A percentile compares a stretch with the other conserved stretches of the same genome.
These are phyloP conservation scores for Microthyrium microscopicum DNA, from an alignment of 2,329 filamentous ascomycete species.

Conservation along the genomic window DNA sequence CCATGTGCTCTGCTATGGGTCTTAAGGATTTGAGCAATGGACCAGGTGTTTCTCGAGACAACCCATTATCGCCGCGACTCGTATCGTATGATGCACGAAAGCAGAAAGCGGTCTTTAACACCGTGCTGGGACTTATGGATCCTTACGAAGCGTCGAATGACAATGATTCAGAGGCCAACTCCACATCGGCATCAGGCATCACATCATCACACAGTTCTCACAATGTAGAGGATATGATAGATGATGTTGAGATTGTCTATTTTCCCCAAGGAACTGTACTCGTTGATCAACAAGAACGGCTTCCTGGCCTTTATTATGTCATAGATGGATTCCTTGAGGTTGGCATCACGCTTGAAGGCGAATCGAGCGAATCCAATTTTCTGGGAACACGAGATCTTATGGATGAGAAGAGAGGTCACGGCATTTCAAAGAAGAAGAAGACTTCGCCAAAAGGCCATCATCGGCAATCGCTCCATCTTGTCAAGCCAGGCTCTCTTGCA, in stretches of 20 bases:
- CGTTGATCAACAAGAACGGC: conserved; percentile 93
- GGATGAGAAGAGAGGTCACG: conserved; percentile 1
- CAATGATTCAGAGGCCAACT: conserved; percentile 77
- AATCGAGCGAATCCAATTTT: conserved; percentile 27
- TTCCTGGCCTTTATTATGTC: conserved; percentile 91
- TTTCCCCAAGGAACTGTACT: conserved; percentile 89
- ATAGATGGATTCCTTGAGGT: conserved; percentile 95
- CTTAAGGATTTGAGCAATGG: conserved; percentile 52
- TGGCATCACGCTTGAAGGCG: conserved; percentile 59
- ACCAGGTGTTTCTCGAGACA: conserved; percentile 53
- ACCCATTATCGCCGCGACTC: conserved; percentile 70
- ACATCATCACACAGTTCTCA: conserved; percentile 46
- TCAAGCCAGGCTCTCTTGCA: conserved; percentile 86
- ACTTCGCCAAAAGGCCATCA: conserved; percentile 12
- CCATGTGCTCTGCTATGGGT: conserved; percentile 88
- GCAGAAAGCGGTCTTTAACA: conserved; percentile 64
- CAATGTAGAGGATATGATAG: conserved; percentile 63
- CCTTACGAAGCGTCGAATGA: conserved; percentile 52
- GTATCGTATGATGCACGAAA: conserved; percentile 69
- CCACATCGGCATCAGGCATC: conserved; percentile 26
- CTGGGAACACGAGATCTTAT: conserved; percentile 21
- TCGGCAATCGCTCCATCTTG: conserved; percentile 65
- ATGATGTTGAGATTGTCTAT: conserved; percentile 93
- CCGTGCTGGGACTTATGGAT: conserved; percentile 84
- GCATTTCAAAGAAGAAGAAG: conserved; percentile 8